Conservation (phyloP, 75 land plant species). For the Sequoiadendron giganteum region DNA sequence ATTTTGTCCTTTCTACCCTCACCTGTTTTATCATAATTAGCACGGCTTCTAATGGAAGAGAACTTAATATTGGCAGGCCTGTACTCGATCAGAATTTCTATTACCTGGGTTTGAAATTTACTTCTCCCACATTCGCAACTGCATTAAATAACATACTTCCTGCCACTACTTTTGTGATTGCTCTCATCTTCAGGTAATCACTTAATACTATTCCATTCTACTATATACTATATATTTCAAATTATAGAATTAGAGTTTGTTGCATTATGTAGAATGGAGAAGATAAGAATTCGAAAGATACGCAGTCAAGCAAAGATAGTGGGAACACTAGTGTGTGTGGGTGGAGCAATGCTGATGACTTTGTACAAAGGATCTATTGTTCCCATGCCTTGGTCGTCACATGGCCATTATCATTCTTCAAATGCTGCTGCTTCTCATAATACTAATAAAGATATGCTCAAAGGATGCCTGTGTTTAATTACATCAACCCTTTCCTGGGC, state of each 20-base stretch:
- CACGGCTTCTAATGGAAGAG: neutral
- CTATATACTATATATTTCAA: no score
- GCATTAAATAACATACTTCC: constrained; percentile 36
- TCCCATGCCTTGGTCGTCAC: no score
- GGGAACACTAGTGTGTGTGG: no score
- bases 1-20: neutral
- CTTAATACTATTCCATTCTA: no score
- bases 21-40: neutral
- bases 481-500: constrained; percentile 30
- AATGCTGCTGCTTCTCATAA: neutral
- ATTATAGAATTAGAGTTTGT: no score
- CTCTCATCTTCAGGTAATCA: constrained; percentile 24
- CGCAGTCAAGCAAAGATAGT: no score
- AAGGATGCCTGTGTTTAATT: constrained; percentile 29
- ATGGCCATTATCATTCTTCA: no score
- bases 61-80: neutral
- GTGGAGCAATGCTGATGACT: no score
- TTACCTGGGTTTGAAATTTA: no score
- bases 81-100: neutral
- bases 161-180: constrained; percentile 28
- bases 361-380: no score
- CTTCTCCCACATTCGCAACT: constrained; percentile 4
- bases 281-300: neutral
- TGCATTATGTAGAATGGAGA: neutral
- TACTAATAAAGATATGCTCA: neutral